Evolutionary conservation across 2,329 filamentous ascomycete genomes (phyloP).

Genomic region (Paecilomyces niveus): DNA sequence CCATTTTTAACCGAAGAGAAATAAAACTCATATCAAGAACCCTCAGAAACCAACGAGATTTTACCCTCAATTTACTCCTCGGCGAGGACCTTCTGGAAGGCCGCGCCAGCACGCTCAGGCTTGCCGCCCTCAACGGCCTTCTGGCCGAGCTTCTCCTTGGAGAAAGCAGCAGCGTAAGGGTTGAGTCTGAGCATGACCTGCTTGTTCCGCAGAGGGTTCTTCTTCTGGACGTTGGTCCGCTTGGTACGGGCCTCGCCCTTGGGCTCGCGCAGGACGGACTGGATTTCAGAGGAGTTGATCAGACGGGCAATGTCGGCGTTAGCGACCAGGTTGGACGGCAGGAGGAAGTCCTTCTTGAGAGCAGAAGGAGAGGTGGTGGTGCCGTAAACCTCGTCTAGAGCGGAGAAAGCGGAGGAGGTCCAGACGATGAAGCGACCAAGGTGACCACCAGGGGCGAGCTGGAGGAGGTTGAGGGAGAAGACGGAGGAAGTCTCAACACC

Average conservation of each 20-base stretch:
- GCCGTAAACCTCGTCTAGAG: slow-evolving; percentile 95
- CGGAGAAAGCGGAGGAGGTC: slow-evolving; percentile 94
- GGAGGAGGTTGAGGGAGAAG: slow-evolving; percentile 93
- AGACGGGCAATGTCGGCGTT: slow-evolving; percentile 94
- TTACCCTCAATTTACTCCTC: slow-evolving; percentile 50
- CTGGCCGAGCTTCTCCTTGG: slow-evolving; percentile 76
- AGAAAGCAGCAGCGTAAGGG: slow-evolving; percentile 89
- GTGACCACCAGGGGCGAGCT: slow-evolving; percentile 97
- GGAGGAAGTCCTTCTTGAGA: slow-evolving; percentile 98
- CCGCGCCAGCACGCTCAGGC: slow-evolving; percentile 48
- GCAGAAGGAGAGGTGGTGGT: slow-evolving; percentile 80
- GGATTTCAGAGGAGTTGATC: slow-evolving; percentile 98
- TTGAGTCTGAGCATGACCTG: slow-evolving; percentile 98
- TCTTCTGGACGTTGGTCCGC: slow-evolving; percentile 91
- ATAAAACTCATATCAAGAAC: slow-evolving; percentile 13
- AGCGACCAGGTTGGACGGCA: slow-evolving; percentile 84
- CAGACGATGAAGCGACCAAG: slow-evolving; percentile 98
- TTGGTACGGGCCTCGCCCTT: slow-evolving; percentile 88
- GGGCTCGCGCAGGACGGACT: slow-evolving; percentile 87
- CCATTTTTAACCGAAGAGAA: slow-evolving; percentile 15
- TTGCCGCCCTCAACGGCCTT: slow-evolving; percentile 58
- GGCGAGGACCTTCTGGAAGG: slow-evolving; percentile 47
- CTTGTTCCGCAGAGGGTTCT: slow-evolving; percentile 99
- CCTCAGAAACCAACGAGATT: slow-evolving; percentile 12
- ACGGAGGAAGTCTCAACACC: slow-evolving; percentile 96